Evolutionary conservation across 129 eudicot species (phyloP), one percentile per base, ranked within the genome.

Genomic region (Erigeron canadensis): DNA sequence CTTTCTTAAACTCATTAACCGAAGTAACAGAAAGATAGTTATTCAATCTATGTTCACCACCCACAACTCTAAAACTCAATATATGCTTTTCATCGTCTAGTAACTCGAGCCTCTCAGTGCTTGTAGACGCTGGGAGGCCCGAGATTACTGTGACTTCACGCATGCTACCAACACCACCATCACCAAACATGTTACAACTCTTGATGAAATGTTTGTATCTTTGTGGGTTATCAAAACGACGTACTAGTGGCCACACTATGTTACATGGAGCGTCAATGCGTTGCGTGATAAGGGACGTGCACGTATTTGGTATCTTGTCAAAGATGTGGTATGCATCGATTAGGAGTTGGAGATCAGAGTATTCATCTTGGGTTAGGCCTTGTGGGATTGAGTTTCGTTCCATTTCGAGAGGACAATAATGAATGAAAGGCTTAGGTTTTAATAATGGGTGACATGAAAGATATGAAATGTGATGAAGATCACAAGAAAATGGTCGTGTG

Each of bases 161-260:
- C 22, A 91, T 72, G 71, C 89, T 81, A 0, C 97, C 97, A 4
- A 87, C 95, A 21, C 84, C 79, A 41, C 91, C 92, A 28, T 79
- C 91, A 0, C 89, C 89, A 12, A 64, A 67, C 67, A 90, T 71
- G 19, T 73, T 75, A 73, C 95, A 91, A 66, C 87, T 70, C 68
- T 91, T 91, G 76, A 91, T 91, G 74, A 91, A 91, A 81, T 91
- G 97, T 44, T 91, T 91, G 89, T 91, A 91, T 46, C 83, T 79
- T 63, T 88, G 95, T 3, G 97, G 97, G 83, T 91, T 91, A 53
- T 88, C 97, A 83, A 91, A 91, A 1, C 82, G 76, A 19, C 92
- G 89, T 18, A 91, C 84, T 0, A 86, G 60, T 5, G 91, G 95
- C 97, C 97, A 91, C 4, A 91, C 95, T 0, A 55, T 63, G 62